phyloP scores from a whole-genome alignment of 2,329 filamentous ascomycete genomes.

The Sporothrix curviconia region DNA sequence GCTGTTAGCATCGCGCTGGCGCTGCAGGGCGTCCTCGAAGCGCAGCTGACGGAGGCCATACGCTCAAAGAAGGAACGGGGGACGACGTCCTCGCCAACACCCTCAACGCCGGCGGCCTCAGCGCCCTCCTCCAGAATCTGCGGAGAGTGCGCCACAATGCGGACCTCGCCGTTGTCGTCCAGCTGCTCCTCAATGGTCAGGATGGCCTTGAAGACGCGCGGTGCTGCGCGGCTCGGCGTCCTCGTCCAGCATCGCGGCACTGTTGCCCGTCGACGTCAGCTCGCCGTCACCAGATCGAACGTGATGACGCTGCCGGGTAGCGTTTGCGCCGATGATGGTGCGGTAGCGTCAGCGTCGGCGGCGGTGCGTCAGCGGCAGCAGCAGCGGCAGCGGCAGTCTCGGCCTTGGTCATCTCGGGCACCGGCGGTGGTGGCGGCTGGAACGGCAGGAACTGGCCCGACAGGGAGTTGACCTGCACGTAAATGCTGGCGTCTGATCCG shows the following conservation, averaged over 20 bases:
- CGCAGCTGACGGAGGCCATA: conserved; percentile 59
- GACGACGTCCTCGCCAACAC: conserved; percentile 4
- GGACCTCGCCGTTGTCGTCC: conserved; percentile 52
- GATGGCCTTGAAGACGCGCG: conserved; percentile 56
- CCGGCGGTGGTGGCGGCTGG: conserved; percentile 73
- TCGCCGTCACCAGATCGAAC: conserved; percentile 30
- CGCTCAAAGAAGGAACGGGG: conserved; percentile 61
- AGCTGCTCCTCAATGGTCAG: conserved; percentile 62
- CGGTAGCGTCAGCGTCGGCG: conserved; percentile 19
- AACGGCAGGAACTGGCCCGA: conserved; percentile 71
- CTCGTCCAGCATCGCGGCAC: conserved; percentile 22
- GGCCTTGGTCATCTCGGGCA: conserved; percentile 42
- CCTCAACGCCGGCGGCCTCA: background rate
- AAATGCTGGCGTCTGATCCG: conserved; percentile 51
- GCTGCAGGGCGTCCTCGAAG: conserved; percentile 44
- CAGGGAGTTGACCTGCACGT: conserved; percentile 62
- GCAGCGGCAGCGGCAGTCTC: conserved; percentile 17
- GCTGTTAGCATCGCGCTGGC: conserved; percentile 31
- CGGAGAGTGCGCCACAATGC: conserved; percentile 55
- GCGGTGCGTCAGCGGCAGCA: conserved; percentile 12
- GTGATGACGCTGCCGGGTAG: background rate
- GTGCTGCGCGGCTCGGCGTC: conserved; percentile 34
- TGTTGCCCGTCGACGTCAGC: conserved; percentile 17
- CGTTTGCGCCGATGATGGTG: background rate
- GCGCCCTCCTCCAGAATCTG: conserved; percentile 32